These are phyloP conservation scores for Centella asiatica DNA, from an alignment of 129 eudicot genomes.

Conservation along the genomic window DNA sequence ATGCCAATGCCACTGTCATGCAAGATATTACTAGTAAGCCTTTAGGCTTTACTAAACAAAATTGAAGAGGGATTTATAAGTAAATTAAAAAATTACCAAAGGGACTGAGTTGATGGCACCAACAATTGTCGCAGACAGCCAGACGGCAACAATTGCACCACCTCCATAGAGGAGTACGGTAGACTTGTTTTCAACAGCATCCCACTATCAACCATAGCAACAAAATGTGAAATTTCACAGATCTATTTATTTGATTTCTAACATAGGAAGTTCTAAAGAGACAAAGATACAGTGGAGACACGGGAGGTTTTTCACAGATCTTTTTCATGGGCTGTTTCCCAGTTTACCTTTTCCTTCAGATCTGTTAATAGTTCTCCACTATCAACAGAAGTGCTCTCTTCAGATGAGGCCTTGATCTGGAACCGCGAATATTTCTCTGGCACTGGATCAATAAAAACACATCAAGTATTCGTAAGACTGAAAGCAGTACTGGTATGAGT, in stretches of 20 bases:
- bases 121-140: conserved; percentile 77
- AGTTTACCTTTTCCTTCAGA: conserved; percentile 72
- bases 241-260: background rate
- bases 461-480: background rate
- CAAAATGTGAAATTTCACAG: background rate
- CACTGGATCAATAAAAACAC: conserved; percentile 23
- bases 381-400: conserved; percentile 57
- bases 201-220: conserved; percentile 57
- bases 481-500: background rate
- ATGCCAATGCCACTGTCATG: background rate
- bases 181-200: conserved; percentile 89
- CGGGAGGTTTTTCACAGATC: background rate
- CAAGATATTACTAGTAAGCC: background rate
- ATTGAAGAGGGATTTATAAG: no score
- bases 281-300: background rate
- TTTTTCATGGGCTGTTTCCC: background rate
- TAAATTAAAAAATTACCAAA: conserved; percentile 41
- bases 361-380: conserved; percentile 61
- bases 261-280: background rate
- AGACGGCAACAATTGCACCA: conserved; percentile 79
- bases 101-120: conserved; percentile 97
- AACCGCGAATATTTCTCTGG: conserved; percentile 44
- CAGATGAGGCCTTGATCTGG: conserved; percentile 69
- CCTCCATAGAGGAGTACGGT: conserved; percentile 89
- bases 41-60: background rate